phyloP scores from a whole-genome alignment of 176 grass and related monocot species.

The Oryza brachyantha region DNA sequence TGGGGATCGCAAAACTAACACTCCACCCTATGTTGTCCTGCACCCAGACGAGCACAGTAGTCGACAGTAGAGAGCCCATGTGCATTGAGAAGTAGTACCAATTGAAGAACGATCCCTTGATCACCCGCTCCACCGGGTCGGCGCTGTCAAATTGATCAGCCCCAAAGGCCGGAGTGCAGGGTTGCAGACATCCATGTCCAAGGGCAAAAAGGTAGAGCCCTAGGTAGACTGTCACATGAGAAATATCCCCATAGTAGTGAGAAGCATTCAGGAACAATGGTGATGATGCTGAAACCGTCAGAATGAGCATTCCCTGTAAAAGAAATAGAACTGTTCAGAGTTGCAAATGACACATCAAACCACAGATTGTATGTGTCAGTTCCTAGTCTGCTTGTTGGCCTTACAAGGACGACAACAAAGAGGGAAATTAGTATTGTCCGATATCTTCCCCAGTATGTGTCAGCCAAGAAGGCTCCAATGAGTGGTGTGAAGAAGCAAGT shows the following conservation, averaged over 20 bases:
- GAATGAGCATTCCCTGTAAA: conserved; percentile 35
- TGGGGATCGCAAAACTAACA: conserved; percentile 17
- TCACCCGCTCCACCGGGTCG: neutral
- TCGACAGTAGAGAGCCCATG: conserved; percentile 31
- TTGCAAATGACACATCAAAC: neutral
- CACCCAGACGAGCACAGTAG: conserved; percentile 39
- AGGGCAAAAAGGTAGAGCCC: conserved; percentile 48
- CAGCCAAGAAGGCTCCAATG: conserved; percentile 25
- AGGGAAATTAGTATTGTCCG: neutral
- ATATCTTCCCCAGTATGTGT: conserved; percentile 31
- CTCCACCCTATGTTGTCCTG: conserved; percentile 42
- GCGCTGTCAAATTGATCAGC: conserved; percentile 38
- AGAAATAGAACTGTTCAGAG: neutral
- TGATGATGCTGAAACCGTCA: conserved; percentile 30
- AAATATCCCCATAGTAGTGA: neutral
- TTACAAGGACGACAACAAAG: neutral
- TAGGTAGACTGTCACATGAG: conserved; percentile 13
- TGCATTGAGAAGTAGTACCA: conserved; percentile 51
- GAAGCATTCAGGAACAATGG: conserved; percentile 7
- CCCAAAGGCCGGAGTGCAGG: conserved; percentile 26
- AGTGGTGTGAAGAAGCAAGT: conserved; percentile 22
- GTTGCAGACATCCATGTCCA: conserved; percentile 43
- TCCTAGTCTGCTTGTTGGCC: neutral
- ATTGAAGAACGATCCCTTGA: conserved; percentile 43
- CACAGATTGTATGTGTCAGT: neutral